Base-by-base conservation (phyloP, 108 stramenopile genomes). In the Nitzschia inconspicua region DNA sequence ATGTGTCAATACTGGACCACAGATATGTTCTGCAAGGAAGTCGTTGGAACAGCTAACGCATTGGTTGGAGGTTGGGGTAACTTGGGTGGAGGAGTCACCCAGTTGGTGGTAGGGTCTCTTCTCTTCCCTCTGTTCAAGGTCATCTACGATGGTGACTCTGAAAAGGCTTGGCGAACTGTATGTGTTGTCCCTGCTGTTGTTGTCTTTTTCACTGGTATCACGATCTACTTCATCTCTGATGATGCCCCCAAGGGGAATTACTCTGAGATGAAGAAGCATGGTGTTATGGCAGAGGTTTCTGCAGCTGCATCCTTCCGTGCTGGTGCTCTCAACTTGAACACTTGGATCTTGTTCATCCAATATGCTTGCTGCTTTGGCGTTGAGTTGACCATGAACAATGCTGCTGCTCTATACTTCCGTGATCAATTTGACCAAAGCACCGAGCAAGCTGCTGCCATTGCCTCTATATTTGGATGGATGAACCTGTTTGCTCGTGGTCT, bases 281-380 rank as follows among this genome's bases (percentile, higher is more conserved):
- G 91, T 35, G 63, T 49, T 48, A 91, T 91, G 90, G 50, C 72
- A 3, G 73, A 82, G 44, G 79, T 91, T 18, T 86, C 86, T 32
- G 90, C 86, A 31, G 58, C 77, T 13, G 66, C 64, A 3, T 85
- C 84, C 37, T 85, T 88, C 62, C 76, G 80, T 23, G 51, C 63
- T 18, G 94, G 85, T 22, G 79, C 83, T 19, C 4, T 79, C 47
- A 89, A 95, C 69, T 27, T 83, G 39, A 95, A 92, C 72, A 87
- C 91, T 2, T 94, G 90, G 92, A 28, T 96, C 30, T 67, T 96
- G 41, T 80, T 80, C 72, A 34, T 89, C 41, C 90, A 93, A 63
- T 96, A 96, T 67, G 92, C 87, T 5, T 78, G 77, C 61, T 92
- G 88, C 85, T 92, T 96, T 57, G 95, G 95, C 32, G 89, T 94